Conservation (phyloP, 495 filamentous ascomycete genomes). For the Eremomyces bilateralis region DNA sequence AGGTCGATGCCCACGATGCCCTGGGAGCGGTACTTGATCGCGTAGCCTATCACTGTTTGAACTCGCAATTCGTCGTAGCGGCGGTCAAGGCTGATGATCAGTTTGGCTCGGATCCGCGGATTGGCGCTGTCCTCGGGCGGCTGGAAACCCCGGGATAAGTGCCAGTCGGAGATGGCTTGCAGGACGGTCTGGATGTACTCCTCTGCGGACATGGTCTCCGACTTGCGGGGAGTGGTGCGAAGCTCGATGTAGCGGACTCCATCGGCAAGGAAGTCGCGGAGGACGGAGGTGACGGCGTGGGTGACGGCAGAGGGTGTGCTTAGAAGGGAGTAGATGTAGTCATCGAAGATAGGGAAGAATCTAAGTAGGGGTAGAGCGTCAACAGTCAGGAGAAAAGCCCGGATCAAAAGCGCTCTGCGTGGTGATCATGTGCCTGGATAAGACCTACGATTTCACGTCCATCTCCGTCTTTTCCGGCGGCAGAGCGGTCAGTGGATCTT, state of each 20-base stretch:
- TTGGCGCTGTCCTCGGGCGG: background rate
- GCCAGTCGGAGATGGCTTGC: conserved; percentile 23
- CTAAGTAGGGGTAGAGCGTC: conserved; percentile 12
- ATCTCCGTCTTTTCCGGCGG: conserved; percentile 45
- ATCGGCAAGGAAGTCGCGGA: conserved; percentile 46
- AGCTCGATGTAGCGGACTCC: conserved; percentile 66
- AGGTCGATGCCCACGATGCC: conserved; percentile 63
- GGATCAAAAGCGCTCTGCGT: background rate
- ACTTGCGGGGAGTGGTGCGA: conserved; percentile 51
- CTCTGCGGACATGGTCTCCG: conserved; percentile 30
- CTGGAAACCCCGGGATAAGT: too few species aligned
- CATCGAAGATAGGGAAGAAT: conserved; percentile 63
- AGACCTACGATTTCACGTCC: conserved; percentile 41
- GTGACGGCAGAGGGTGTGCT: conserved; percentile 32
- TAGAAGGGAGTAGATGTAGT: conserved; percentile 54
- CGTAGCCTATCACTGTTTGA: conserved; percentile 37
- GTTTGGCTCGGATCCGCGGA: conserved; percentile 8
- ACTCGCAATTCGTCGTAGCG: conserved; percentile 32
- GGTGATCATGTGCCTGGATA: background rate
- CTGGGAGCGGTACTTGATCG: conserved; percentile 26
- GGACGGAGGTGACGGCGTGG: conserved; percentile 41
- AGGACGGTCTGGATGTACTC: conserved; percentile 47
- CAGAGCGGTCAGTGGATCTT: conserved; percentile 50
- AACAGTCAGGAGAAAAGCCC: background rate
- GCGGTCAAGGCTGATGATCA: conserved; percentile 64